Percentiles rank a stretch among this genome's conserved stretches.
These are phyloP conservation scores for Penicillium chermesinum DNA, from an alignment of 495 filamentous ascomycete species.

Conservation along the genomic window DNA sequence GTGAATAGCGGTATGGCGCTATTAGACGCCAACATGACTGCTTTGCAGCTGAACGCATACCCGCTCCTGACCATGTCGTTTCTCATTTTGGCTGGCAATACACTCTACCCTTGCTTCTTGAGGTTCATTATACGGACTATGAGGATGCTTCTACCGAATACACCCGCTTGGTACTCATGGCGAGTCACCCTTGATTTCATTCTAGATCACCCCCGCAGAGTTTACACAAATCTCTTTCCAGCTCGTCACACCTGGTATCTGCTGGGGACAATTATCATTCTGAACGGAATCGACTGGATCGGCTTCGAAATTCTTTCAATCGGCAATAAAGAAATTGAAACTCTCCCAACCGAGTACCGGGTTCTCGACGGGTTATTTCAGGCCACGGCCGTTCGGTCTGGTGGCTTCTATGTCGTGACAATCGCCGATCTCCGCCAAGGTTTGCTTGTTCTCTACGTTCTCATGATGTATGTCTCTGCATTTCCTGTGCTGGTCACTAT, in stretches of 20 bases:
- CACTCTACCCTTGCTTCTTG: slow-evolving; percentile 71
- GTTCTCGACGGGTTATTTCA: slow-evolving; percentile 80
- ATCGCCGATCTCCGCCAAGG: slow-evolving; percentile 67
- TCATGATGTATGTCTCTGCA: slow-evolving; percentile 80
- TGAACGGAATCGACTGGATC: slow-evolving; percentile 80
- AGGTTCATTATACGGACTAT: slow-evolving; percentile 70
- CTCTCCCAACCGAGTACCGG: slow-evolving; percentile 52
- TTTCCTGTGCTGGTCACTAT: slow-evolving; percentile 57
- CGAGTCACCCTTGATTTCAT: slow-evolving; percentile 73
- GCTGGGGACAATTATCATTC: slow-evolving; percentile 59
- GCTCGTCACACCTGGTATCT: slow-evolving; percentile 76
- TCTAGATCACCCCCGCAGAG: slow-evolving; percentile 69
- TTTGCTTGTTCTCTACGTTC: slow-evolving; percentile 75
- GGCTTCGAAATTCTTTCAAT: slow-evolving; percentile 77
- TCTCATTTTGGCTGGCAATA: slow-evolving; percentile 82
- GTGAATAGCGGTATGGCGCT: slow-evolving; percentile 86
- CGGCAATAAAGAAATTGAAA: slow-evolving; percentile 58
- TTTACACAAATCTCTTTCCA: slow-evolving; percentile 80
- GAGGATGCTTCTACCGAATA: slow-evolving; percentile 40
- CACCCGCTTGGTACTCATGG: slow-evolving; percentile 38
- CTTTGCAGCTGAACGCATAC: slow-evolving; percentile 47
- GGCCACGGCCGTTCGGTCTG: slow-evolving; percentile 69
- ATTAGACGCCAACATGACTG: slow-evolving; percentile 72
- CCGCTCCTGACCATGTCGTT: slow-evolving; percentile 70
- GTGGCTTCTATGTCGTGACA: slow-evolving; percentile 77